A percentile compares a stretch with the other conserved stretches of the same genome.
Evolutionary conservation across 768 basidiomycete species (phyloP).

Genomic region (Podaxis sp.): DNA sequence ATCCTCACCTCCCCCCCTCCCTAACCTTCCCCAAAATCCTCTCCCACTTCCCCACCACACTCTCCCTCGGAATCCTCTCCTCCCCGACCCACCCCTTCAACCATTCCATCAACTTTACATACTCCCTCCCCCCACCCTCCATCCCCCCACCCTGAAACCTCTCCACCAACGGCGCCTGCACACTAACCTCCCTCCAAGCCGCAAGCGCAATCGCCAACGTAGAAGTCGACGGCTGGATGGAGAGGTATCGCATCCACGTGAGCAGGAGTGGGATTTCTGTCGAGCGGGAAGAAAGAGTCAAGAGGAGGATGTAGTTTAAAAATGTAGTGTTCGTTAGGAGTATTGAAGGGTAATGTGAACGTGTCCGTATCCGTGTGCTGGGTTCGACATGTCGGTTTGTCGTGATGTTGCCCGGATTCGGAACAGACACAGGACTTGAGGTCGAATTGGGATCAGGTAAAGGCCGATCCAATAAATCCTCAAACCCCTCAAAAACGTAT

Average conservation of each 20-base stretch:
- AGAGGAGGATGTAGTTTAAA: constrained; percentile 19
- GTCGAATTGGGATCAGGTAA: neutral
- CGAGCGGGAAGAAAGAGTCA: constrained; percentile 23
- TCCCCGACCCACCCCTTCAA: constrained; percentile 54
- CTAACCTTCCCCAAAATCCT: constrained; percentile 27
- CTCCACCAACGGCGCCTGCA: constrained; percentile 57
- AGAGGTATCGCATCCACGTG: constrained; percentile 69
- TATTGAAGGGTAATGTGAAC: constrained; percentile 14
- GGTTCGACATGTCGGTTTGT: neutral
- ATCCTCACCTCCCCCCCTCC: constrained; percentile 13
- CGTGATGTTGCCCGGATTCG: neutral
- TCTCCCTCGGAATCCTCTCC: constrained; percentile 36
- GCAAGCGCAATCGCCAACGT: constrained; percentile 62
- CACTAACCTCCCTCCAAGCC: constrained; percentile 68
- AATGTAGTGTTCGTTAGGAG: constrained; percentile 2
- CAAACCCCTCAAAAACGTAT: constrained; percentile 8
- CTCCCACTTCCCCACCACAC: constrained; percentile 30
- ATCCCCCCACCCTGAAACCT: constrained; percentile 24
- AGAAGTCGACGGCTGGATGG: constrained; percentile 43
- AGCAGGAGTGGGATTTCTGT: constrained; percentile 62
- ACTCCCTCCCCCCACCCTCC: constrained; percentile 32
- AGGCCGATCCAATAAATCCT: constrained; percentile 3
- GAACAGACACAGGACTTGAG: neutral
- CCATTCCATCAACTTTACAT: constrained; percentile 45
- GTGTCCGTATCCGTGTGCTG: neutral